phyloP scores from a whole-genome alignment of 2,329 filamentous ascomycete species.

The Aspergillus alliaceus region DNA sequence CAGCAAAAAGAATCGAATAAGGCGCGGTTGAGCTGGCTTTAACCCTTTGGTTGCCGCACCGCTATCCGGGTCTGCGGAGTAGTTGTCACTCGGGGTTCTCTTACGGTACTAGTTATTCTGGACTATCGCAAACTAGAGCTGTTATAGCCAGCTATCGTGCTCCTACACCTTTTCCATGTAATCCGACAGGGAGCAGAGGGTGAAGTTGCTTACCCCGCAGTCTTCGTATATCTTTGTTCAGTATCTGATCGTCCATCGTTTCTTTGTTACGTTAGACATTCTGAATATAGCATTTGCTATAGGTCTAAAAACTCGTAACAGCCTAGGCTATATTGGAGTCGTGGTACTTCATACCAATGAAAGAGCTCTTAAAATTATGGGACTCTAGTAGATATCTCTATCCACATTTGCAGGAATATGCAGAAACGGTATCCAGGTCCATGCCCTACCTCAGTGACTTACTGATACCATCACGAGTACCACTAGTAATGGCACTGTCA shows the following conservation, averaged over 20 bases:
- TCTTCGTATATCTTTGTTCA: background rate
- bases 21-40: conserved; percentile 20
- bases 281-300: background rate
- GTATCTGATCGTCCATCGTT: background rate
- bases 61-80: background rate
- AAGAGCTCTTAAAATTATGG: background rate
- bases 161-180: background rate
- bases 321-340: background rate
- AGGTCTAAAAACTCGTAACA: background rate
- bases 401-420: background rate
- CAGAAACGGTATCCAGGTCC: background rate
- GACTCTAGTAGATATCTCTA: no score
- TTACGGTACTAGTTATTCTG: background rate
- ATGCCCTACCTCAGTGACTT: conserved; percentile 3
- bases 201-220: background rate
- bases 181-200: background rate
- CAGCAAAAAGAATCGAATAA: conserved; percentile 1
- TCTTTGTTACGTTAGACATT: background rate
- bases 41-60: background rate
- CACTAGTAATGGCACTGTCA: conserved; percentile 53
- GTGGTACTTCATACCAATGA: background rate
- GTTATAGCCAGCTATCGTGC: background rate
- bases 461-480: conserved; percentile 19
- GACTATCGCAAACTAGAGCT: background rate
- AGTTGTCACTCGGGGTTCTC: background rate